A percentile compares a stretch with the other conserved stretches of the same genome.
Conservation (phyloP, 2,329 filamentous ascomycete species). For the Monosporascus sp. region DNA sequence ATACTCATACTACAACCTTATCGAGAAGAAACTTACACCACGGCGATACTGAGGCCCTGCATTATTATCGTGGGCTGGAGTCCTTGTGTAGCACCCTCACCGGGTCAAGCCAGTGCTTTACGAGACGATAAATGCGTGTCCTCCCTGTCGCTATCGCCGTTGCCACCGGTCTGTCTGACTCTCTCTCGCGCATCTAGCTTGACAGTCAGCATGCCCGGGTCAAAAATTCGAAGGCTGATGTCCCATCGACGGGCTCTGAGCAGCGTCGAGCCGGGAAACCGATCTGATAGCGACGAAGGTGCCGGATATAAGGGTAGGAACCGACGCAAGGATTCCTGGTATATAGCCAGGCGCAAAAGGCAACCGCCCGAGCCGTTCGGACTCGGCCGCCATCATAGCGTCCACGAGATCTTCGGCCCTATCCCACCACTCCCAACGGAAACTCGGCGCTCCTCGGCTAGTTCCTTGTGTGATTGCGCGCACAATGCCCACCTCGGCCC, state of each 20-base stretch:
- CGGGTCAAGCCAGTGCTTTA: not conserved
- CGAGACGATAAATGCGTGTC: not conserved
- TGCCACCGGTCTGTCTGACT: not conserved
- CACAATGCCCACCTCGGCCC: constrained; percentile 25
- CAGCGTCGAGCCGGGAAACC: constrained; percentile 16
- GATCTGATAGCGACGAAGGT: constrained; percentile 12
- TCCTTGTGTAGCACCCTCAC: not conserved
- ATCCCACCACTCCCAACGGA: constrained; percentile 32
- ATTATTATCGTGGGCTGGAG: not conserved
- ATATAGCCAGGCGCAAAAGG: constrained; percentile 23
- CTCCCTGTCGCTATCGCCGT: not conserved
- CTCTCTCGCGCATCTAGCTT: not conserved
- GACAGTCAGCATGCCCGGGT: constrained; percentile 31
- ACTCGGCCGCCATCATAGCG: constrained; percentile 32
- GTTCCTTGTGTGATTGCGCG: constrained; percentile 41
- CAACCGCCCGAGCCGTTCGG: constrained; percentile 31
- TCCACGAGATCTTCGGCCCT: constrained; percentile 32
- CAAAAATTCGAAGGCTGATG: constrained; percentile 40
- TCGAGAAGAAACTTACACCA: not conserved
- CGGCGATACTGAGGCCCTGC: too few relatives aligned
- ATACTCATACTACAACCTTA: not conserved
- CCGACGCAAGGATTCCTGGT: constrained; percentile 15
- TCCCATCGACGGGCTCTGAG: constrained; percentile 24
- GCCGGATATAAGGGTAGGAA: constrained; percentile 6
- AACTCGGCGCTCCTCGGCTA: constrained; percentile 35